phyloP scores from a whole-genome alignment of 805 yeast genomes.

The Candida yuanshanica region DNA sequence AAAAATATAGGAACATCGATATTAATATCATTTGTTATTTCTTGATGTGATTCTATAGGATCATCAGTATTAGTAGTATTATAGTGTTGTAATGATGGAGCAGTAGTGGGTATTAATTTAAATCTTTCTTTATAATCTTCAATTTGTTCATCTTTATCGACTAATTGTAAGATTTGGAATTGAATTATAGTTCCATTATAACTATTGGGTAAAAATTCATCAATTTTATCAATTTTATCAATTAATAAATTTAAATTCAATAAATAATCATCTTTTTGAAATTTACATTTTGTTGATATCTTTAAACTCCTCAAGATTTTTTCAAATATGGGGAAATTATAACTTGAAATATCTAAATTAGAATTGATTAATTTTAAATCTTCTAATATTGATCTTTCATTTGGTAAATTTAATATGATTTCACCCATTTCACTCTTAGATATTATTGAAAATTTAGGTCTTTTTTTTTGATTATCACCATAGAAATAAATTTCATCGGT shows the following conservation, averaged over 20 bases:
- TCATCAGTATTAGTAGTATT: conserved; percentile 25
- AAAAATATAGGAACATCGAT: conserved; percentile 23
- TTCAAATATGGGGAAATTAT: conserved; percentile 43
- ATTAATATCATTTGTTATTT: background rate
- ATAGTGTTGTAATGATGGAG: conserved; percentile 28
- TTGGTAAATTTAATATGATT: conserved; percentile 62
- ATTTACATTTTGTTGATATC: conserved; percentile 46
- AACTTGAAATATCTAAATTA: conserved; percentile 37
- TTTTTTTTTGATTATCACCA: conserved; percentile 28
- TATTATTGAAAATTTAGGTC: conserved; percentile 36
- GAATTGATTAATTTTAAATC: conserved; percentile 37
- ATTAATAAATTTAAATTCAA: conserved; percentile 42
- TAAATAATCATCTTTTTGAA: conserved; percentile 45
- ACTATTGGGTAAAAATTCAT: conserved; percentile 25
- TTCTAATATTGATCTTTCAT: conserved; percentile 55
- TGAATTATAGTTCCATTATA: conserved; percentile 38
- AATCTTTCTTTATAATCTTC: background rate
- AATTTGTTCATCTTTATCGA: conserved; percentile 5
- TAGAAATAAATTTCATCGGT: conserved; percentile 46
- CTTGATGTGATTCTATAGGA: conserved; percentile 2
- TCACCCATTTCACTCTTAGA: conserved; percentile 72
- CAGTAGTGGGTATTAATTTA: too few species aligned
- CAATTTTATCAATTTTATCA: conserved; percentile 19
- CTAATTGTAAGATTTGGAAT: conserved; percentile 28
- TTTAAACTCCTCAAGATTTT: conserved; percentile 43